Evolutionary conservation across 2,329 filamentous ascomycete genomes (phyloP).

Genomic region (Penicillium concentricum): DNA sequence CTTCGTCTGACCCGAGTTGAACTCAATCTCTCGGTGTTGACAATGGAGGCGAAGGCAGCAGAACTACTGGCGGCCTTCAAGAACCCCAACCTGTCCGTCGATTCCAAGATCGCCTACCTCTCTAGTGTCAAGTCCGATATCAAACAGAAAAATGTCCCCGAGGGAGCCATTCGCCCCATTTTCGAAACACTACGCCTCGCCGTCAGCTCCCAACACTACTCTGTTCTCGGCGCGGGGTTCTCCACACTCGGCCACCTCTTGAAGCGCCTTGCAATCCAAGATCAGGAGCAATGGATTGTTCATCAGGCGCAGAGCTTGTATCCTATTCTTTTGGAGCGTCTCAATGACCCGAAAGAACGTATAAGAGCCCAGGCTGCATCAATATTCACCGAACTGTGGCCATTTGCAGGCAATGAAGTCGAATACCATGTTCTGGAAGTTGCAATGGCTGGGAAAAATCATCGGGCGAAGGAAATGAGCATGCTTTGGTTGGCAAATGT

Average conservation of each 20-base stretch:
- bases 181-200: slow-evolving; percentile 80
- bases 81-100: slow-evolving; percentile 65
- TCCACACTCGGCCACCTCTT: slow-evolving; percentile 84
- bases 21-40: slow-evolving; percentile 13
- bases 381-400: slow-evolving; percentile 75
- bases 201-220: slow-evolving; percentile 72
- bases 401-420: slow-evolving; percentile 67
- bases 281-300: slow-evolving; percentile 69
- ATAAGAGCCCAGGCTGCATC: slow-evolving; percentile 72
- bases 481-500: slow-evolving; percentile 84
- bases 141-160: slow-evolving; percentile 88
- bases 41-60: slow-evolving; percentile 58
- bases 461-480: slow-evolving; percentile 78
- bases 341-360: slow-evolving; percentile 87
- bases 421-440: slow-evolving; percentile 76
- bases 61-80: slow-evolving; percentile 56
- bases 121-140: slow-evolving; percentile 80
- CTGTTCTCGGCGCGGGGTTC: slow-evolving; percentile 78
- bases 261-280: slow-evolving; percentile 81
- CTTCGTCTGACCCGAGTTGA: slow-evolving; percentile 13
- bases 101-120: slow-evolving; percentile 69
- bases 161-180: slow-evolving; percentile 65
- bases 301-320: slow-evolving; percentile 69
- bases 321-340: slow-evolving; percentile 74
- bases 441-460: slow-evolving; percentile 76